Evolutionary conservation across 2,329 filamentous ascomycete species (phyloP).

Genomic region (Cladosporium phlei): DNA sequence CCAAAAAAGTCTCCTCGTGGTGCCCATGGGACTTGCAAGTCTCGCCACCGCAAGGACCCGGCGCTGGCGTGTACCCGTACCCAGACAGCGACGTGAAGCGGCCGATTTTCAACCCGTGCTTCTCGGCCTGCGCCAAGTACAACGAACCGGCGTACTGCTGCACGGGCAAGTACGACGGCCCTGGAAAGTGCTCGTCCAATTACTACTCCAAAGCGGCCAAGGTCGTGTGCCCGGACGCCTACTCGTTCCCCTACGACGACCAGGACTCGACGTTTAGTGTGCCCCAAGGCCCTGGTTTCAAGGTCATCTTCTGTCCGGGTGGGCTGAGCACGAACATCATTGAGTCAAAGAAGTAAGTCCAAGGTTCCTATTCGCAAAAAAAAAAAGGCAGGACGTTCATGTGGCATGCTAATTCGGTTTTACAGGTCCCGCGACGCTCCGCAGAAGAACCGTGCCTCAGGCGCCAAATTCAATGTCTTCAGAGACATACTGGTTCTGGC

Average conservation of each 20-base stretch:
- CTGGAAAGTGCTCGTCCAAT: conserved; percentile 60
- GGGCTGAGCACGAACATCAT: conserved; percentile 48
- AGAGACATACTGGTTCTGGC: conserved; percentile 16
- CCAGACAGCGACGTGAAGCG: conserved; percentile 69
- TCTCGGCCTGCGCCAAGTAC: conserved; percentile 68
- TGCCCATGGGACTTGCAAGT: conserved; percentile 76
- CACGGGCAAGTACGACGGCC: conserved; percentile 61
- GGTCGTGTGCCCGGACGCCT: conserved; percentile 74
- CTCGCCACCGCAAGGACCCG: conserved; percentile 62
- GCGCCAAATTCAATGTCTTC: conserved; percentile 16
- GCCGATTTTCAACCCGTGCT: conserved; percentile 71
- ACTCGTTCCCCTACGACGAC: conserved; percentile 66
- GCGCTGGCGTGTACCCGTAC: conserved; percentile 74
- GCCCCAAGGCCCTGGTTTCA: conserved; percentile 65
- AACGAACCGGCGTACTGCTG: conserved; percentile 68
- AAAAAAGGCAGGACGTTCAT: too few species aligned
- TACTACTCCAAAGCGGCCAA: conserved; percentile 68
- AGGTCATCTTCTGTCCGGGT: conserved; percentile 71
- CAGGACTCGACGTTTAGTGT: conserved; percentile 55
- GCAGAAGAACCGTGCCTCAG: conserved; percentile 16
- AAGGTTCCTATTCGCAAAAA: neutral
- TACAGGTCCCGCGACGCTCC: conserved; percentile 4
- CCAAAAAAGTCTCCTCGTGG: conserved; percentile 59
- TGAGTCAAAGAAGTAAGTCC: conserved; percentile 27
- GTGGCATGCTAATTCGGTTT: too few species aligned